Percentiles rank a stretch among this genome's conserved stretches.
These are phyloP conservation scores for Paecilomyces formosus DNA, from an alignment of 2,329 filamentous ascomycete species.

Conservation along the genomic window DNA sequence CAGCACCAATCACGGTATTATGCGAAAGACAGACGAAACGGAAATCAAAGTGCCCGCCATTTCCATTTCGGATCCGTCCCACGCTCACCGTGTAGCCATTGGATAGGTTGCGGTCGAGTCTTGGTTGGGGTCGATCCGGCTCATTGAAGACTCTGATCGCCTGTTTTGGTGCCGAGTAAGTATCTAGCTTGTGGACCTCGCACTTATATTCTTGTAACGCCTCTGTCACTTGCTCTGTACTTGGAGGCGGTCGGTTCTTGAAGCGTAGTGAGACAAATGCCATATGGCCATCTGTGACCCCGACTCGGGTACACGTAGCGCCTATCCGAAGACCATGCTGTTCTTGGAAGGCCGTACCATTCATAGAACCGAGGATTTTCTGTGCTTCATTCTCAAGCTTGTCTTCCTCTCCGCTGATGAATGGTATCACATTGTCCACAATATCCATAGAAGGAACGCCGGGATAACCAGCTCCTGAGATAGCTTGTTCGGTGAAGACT, in stretches of 20 bases:
- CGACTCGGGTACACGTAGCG: slow-evolving; percentile 85
- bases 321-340: slow-evolving; percentile 68
- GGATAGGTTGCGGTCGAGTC: slow-evolving; percentile 78
- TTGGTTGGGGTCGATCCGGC: slow-evolving; percentile 80
- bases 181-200: slow-evolving; percentile 76
- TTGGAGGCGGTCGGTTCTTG: slow-evolving; percentile 64
- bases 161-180: slow-evolving; percentile 73
- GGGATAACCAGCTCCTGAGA: slow-evolving; percentile 72
- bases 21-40: slow-evolving; percentile 93
- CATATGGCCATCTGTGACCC: slow-evolving; percentile 92
- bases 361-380: slow-evolving; percentile 81
- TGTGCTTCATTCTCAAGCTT: slow-evolving; percentile 92
- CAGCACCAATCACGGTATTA: slow-evolving; percentile 86
- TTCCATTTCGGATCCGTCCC: slow-evolving; percentile 78
- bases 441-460: slow-evolving; percentile 83
- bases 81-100: slow-evolving; percentile 87
- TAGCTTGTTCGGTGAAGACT: slow-evolving; percentile 90
- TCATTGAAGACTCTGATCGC: slow-evolving; percentile 87
- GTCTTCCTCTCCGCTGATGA: slow-evolving; percentile 88
- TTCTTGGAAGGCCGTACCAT: slow-evolving; percentile 67
- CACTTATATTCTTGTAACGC: slow-evolving; percentile 74
- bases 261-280: slow-evolving; percentile 89
- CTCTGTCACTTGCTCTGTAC: slow-evolving; percentile 65
- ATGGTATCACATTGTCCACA: slow-evolving; percentile 91
- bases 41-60: slow-evolving; percentile 80